Evolutionary conservation across 2,329 filamentous ascomycete genomes (phyloP).

Genomic region (Laburnicola sp.): DNA sequence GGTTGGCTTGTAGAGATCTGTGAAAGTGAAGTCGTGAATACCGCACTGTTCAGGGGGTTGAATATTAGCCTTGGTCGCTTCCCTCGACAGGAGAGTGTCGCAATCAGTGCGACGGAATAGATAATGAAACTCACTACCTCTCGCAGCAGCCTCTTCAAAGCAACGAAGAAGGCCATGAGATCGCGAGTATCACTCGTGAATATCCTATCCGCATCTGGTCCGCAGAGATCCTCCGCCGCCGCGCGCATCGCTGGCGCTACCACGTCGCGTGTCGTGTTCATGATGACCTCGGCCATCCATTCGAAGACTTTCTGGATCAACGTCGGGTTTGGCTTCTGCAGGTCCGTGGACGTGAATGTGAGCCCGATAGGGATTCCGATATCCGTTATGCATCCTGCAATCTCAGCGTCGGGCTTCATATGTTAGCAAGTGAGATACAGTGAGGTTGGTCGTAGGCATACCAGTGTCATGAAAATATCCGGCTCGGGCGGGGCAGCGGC

Average conservation of each 20-base stretch:
- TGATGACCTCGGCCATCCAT: constrained; percentile 91
- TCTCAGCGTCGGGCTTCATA: constrained; percentile 69
- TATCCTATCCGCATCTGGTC: constrained; percentile 76
- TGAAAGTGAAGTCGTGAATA: constrained; percentile 90
- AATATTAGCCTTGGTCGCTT: constrained; percentile 12
- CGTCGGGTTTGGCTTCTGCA: constrained; percentile 90
- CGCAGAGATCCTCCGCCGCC: constrained; percentile 83
- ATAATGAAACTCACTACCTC: constrained; percentile 51
- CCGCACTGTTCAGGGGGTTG: constrained; percentile 64
- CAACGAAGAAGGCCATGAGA: constrained; percentile 93
- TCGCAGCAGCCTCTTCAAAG: constrained; percentile 74
- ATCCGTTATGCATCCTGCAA: constrained; percentile 95
- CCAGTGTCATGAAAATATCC: constrained; percentile 57
- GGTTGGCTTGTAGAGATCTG: constrained; percentile 87
- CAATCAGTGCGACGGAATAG: background rate
- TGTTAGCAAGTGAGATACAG: constrained; percentile 19
- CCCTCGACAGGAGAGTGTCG: background rate
- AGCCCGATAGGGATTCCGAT: constrained; percentile 95
- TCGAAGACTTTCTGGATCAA: constrained; percentile 98
- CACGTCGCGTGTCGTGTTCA: constrained; percentile 90
- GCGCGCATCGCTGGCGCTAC: constrained; percentile 95
- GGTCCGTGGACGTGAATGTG: constrained; percentile 79
- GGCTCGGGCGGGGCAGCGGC: constrained; percentile 48
- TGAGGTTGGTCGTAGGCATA: constrained; percentile 27
- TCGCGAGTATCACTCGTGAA: constrained; percentile 86